A percentile compares a stretch with the other conserved stretches of the same genome.
Evolutionary conservation across 2,329 filamentous ascomycete genomes (phyloP).

Genomic region (Microsporum canis): DNA sequence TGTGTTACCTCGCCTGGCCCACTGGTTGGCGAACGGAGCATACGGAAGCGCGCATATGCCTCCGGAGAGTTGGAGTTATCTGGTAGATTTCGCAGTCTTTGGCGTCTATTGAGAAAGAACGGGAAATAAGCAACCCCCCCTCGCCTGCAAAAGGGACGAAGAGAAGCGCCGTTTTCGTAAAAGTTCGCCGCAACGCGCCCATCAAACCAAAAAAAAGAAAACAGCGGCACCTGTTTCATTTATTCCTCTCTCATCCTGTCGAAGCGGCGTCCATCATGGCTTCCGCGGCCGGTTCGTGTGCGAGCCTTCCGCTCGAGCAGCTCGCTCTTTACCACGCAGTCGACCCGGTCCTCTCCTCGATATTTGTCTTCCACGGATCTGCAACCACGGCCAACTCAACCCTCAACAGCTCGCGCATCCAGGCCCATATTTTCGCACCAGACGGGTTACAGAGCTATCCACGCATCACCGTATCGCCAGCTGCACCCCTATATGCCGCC

Average conservation of each 20-base stretch:
- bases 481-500: conserved; percentile 78
- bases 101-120: neutral
- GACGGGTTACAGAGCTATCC: conserved; percentile 84
- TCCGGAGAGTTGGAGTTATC: neutral
- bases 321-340: conserved; percentile 80
- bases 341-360: conserved; percentile 66
- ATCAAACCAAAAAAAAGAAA: neutral
- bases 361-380: conserved; percentile 85
- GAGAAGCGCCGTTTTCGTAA: neutral
- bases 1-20: neutral
- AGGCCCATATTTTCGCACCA: conserved; percentile 82
- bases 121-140: neutral
- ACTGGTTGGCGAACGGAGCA: neutral
- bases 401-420: conserved; percentile 82
- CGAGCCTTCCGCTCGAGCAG: conserved; percentile 63
- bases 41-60: neutral
- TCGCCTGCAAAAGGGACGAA: neutral
- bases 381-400: conserved; percentile 81
- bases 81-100: neutral
- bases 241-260: neutral
- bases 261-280: conserved; percentile 52
- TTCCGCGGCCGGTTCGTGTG: conserved; percentile 65
- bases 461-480: conserved; percentile 84
- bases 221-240: neutral
- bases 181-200: neutral